These are phyloP conservation scores for Penicillium coprophilum DNA, from an alignment of 495 filamentous ascomycete species.

Conservation along the genomic window DNA sequence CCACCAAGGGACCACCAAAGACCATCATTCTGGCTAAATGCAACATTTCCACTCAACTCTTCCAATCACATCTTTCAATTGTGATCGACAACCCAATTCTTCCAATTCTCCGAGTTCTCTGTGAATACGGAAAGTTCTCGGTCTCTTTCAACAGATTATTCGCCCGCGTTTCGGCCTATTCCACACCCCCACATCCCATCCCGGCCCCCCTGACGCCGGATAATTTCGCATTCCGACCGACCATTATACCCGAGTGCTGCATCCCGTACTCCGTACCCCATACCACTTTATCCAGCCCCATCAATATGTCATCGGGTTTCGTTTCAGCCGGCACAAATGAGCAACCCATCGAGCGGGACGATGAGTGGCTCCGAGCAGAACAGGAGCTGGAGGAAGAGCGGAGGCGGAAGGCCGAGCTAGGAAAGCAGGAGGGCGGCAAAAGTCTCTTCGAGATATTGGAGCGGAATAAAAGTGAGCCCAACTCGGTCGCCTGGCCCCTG, in stretches of 20 bases:
- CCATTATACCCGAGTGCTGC: slow-evolving; percentile 24
- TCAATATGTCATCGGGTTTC: slow-evolving; percentile 81
- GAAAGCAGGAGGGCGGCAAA: slow-evolving; percentile 60
- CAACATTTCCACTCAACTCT: background rate
- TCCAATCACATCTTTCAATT: background rate
- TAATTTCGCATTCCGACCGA: slow-evolving; percentile 15
- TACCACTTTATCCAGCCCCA: slow-evolving; percentile 15
- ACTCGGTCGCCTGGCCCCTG: background rate
- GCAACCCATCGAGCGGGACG: slow-evolving; percentile 57
- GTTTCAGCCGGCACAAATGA: slow-evolving; percentile 81
- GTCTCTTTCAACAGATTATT: background rate
- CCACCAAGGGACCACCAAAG: background rate
- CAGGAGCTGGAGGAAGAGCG: slow-evolving; percentile 70
- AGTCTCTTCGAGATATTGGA: slow-evolving; percentile 84
- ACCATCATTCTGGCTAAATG: slow-evolving; percentile 25
- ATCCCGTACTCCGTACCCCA: background rate
- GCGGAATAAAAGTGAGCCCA: slow-evolving; percentile 82
- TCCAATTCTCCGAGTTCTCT: background rate
- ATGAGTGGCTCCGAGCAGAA: slow-evolving; percentile 77
- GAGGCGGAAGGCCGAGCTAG: slow-evolving; percentile 57
- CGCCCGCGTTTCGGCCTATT: slow-evolving; percentile 14
- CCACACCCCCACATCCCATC: background rate
- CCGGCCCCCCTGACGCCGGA: slow-evolving; percentile 12
- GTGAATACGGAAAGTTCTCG: slow-evolving; percentile 16
- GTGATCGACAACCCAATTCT: background rate